Evolutionary conservation across 2,329 filamentous ascomycete genomes (phyloP).

Genomic region (Hymenoscyphus linearis): DNA sequence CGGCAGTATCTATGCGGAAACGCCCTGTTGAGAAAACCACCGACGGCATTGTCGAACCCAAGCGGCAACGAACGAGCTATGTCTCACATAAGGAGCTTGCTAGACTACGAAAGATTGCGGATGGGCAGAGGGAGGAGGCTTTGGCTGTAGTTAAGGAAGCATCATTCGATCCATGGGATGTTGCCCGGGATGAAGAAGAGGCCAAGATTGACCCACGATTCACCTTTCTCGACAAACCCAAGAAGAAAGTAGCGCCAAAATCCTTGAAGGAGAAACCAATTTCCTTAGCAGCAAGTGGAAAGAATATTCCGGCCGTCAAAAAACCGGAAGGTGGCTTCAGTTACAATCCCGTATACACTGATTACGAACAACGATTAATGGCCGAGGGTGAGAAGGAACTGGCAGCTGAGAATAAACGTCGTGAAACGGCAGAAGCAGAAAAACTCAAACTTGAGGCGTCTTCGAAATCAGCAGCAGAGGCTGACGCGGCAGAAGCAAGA

Average conservation of each 20-base stretch:
- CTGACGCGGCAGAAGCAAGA: constrained; percentile 66
- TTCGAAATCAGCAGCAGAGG: constrained; percentile 64
- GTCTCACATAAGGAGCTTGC: constrained; percentile 80
- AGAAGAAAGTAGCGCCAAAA: constrained; percentile 63
- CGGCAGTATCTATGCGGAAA: constrained; percentile 74
- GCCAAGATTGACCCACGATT: constrained; percentile 46
- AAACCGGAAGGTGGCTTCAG: constrained; percentile 79
- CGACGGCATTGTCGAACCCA: constrained; percentile 66
- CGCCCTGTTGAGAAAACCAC: constrained; percentile 63
- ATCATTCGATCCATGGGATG: constrained; percentile 76
- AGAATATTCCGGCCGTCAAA: constrained; percentile 69
- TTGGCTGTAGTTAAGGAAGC: constrained; percentile 49
- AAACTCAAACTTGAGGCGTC: constrained; percentile 62
- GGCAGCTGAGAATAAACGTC: constrained; percentile 69
- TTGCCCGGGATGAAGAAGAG: constrained; percentile 40
- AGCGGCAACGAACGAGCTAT: constrained; percentile 72
- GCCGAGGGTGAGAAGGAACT: constrained; percentile 75
- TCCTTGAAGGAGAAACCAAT: constrained; percentile 74
- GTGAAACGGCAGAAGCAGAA: constrained; percentile 63
- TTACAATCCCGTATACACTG: constrained; percentile 85
- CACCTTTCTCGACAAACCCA: constrained; percentile 62
- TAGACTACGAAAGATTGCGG: constrained; percentile 72
- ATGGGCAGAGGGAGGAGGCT: constrained; percentile 50
- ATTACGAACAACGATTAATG: constrained; percentile 74
- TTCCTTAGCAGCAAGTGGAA: constrained; percentile 77